Evolutionary conservation across 129 eudicot genomes (phyloP), one percentile per base, ranked within the genome.

Genomic region (Flaveria robusta): DNA sequence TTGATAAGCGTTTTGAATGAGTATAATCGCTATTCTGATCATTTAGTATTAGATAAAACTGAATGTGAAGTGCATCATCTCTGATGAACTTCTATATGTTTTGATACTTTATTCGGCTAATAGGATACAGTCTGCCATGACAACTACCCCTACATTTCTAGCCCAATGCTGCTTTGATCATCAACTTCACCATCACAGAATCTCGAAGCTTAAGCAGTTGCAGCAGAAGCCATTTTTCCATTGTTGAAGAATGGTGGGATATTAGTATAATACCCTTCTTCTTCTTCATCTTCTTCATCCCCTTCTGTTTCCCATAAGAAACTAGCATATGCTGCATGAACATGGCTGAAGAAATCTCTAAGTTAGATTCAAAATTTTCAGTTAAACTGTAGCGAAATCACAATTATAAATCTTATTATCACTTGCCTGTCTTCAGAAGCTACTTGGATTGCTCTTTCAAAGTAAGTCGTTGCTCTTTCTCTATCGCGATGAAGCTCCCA

Each of bases 281-380:
- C 81, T 13, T 77, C 78, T 3, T 80, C 88, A 0, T 78, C 85
- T 1, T 90, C 90, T 6, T 88, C 90, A 0, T 74, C 87, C 29
- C 75, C 96, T 46, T 84, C 91, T 20, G 73, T 75, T 64, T 88
- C 96, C 96, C 98, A 93, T 6, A 93, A 87, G 74, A 93, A 93
- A 77, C 87, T 87, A 60, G 98, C 98, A 51, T 90, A 90, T 8
- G 98, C 96, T 45, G 97, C 96, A 56, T 86, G 97, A 63, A 93
- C 86, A 64, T 85, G 85, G 83, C 98, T 93, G 98, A 54, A 76
- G 31, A 80, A 49, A 72, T 6, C 23, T 18, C 43, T 5, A 23
- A 68, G 77, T 68, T 60, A 75, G 9, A 19, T 60, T 19, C 8
- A 10, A 15, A 5, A 18, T 8, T 9, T 56, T 12, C 4, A 29